Conservation (phyloP, 495 filamentous ascomycete species). For the Aspergillus affinis region DNA sequence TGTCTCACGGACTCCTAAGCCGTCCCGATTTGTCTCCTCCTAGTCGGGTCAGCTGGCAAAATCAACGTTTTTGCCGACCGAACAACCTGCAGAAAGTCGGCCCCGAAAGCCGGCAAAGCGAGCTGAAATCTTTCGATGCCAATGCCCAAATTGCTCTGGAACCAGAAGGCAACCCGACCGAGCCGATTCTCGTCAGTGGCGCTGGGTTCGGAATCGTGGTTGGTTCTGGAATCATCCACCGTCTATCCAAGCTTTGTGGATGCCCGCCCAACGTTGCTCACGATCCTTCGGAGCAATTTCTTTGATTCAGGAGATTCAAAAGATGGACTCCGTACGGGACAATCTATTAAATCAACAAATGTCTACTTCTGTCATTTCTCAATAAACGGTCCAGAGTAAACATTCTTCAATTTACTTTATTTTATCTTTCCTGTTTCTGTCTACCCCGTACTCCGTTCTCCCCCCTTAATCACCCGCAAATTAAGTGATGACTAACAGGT, state of each 20-base stretch:
- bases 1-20: neutral
- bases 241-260: conserved; percentile 22
- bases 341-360: too few relatives aligned
- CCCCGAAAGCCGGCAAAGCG: conserved; percentile 2
- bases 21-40: neutral
- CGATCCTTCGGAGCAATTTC: too few relatives aligned
- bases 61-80: conserved; percentile 4
- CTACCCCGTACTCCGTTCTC: neutral
- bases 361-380: too few relatives aligned
- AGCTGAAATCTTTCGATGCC: neutral
- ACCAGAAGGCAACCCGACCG: conserved; percentile 12
- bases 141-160: neutral
- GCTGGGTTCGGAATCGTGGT: neutral
- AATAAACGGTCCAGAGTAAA: too few relatives aligned
- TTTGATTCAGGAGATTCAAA: too few relatives aligned
- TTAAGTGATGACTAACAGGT: too few relatives aligned
- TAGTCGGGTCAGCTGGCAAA: conserved; percentile 3
- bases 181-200: conserved; percentile 14
- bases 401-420: neutral
- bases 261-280: neutral
- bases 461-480: neutral
- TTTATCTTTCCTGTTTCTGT: neutral
- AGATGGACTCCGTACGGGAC: too few relatives aligned
- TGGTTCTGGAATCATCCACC: conserved; percentile 11
- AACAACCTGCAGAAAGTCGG: conserved; percentile 6